Conservation (phyloP, 129 eudicot species). For the Pittosporum tobira region DNA sequence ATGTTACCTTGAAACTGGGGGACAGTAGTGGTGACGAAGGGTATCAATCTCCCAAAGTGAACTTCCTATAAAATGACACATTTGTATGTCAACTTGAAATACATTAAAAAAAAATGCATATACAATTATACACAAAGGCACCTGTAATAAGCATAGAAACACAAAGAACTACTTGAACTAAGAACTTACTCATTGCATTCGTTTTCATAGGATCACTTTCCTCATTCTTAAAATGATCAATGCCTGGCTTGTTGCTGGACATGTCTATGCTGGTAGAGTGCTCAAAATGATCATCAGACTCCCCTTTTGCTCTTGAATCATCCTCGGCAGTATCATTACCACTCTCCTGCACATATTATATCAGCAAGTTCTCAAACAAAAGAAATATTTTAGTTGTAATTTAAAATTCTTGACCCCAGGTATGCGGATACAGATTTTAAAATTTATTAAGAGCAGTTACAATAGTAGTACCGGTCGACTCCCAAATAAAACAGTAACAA, state of each 20-base stretch:
- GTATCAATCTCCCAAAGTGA: constrained; percentile 93
- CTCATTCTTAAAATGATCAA: constrained; percentile 65
- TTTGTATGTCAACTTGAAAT: neutral
- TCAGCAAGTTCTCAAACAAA: neutral
- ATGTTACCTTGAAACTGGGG: constrained; percentile 73
- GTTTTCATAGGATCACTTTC: constrained; percentile 60
- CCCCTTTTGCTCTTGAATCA: constrained; percentile 9
- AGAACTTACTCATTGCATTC: constrained; percentile 70
- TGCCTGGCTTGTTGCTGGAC: constrained; percentile 34
- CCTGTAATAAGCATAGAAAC: neutral
- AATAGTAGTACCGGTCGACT: neutral
- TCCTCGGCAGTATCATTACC: constrained; percentile 19
- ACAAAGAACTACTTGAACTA: neutral
- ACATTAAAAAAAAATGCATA: too few relatives aligned
- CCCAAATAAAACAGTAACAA: neutral
- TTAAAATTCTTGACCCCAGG: too few relatives aligned
- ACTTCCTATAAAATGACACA: constrained; percentile 48
- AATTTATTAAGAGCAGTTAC: neutral
- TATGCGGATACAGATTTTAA: too few relatives aligned
- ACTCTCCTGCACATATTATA: constrained; percentile 37
- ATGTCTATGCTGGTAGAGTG: constrained; percentile 15
- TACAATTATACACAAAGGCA: too few relatives aligned
- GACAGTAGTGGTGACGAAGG: constrained; percentile 86
- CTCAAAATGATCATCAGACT: constrained; percentile 5
- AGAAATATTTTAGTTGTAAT: too few relatives aligned